Conservation (phyloP, 1,139 yeast species). For the Arxiozyma bovina region DNA sequence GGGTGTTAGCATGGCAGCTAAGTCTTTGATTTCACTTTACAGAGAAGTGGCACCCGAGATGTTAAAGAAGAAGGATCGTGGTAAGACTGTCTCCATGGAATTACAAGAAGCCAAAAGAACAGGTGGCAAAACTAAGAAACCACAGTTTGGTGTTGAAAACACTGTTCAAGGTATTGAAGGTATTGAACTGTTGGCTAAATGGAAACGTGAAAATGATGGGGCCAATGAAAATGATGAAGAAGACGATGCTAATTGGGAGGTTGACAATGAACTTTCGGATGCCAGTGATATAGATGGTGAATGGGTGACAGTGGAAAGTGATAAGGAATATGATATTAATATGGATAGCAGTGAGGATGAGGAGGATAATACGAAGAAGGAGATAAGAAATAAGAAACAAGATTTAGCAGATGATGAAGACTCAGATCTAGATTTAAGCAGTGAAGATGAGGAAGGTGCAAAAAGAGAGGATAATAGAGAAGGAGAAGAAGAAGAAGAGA, state of each 20-base stretch:
- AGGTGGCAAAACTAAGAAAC: constrained; percentile 32
- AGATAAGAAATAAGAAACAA: constrained; percentile 8
- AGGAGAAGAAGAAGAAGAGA: constrained; percentile 13
- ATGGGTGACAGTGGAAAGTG: constrained; percentile 50
- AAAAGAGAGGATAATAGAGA: constrained; percentile 7
- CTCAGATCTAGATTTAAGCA: constrained; percentile 35
- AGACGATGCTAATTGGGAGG: constrained; percentile 53
- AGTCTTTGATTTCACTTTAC: constrained; percentile 75
- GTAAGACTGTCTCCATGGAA: constrained; percentile 81
- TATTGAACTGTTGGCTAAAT: constrained; percentile 75
- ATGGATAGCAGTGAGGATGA: constrained; percentile 40
- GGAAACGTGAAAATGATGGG: constrained; percentile 45
- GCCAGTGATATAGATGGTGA: constrained; percentile 40
- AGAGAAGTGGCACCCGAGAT: constrained; percentile 95
- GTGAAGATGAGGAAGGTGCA: constrained; percentile 24
- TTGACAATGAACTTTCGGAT: constrained; percentile 41
- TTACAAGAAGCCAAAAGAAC: constrained; percentile 47
- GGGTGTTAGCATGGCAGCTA: constrained; percentile 90
- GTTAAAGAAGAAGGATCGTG: constrained; percentile 84
- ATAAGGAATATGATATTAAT: constrained; percentile 43
- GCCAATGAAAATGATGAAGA: constrained; percentile 57
- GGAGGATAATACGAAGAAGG: constrained; percentile 30
- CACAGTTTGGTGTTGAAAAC: constrained; percentile 67
- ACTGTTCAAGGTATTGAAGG: constrained; percentile 74
- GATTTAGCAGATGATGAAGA: constrained; percentile 27